phyloP scores from a whole-genome alignment of 2,329 filamentous ascomycete genomes.

The Penicillium paneum region DNA sequence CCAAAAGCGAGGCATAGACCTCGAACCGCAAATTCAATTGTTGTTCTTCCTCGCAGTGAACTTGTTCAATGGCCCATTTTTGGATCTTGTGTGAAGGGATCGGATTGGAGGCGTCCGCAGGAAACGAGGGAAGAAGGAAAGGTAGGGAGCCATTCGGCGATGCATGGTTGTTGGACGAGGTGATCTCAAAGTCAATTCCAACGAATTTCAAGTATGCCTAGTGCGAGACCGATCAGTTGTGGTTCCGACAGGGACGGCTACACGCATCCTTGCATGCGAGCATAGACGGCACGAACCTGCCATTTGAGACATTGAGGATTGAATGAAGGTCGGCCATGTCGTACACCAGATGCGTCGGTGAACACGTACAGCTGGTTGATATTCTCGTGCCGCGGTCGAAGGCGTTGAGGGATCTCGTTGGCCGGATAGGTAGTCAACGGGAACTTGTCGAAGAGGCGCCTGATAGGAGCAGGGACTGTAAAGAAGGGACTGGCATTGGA shows the following conservation, averaged over 20 bases:
- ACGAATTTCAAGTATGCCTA: conserved; percentile 81
- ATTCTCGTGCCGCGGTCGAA: conserved; percentile 42
- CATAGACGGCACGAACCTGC: conserved; percentile 63
- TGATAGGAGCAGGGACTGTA: conserved; percentile 65
- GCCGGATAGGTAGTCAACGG: conserved; percentile 72
- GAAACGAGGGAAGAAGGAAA: conserved; percentile 66
- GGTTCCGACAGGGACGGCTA: background rate
- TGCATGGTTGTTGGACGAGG: conserved; percentile 84
- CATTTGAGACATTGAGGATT: conserved; percentile 94
- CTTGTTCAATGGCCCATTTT: conserved; percentile 61
- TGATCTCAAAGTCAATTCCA: conserved; percentile 62
- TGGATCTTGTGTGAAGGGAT: conserved; percentile 65
- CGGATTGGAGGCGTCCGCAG: conserved; percentile 42
- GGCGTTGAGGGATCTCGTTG: conserved; percentile 69
- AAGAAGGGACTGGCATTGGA: conserved; percentile 34
- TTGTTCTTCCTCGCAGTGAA: conserved; percentile 47
- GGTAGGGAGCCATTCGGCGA: conserved; percentile 85
- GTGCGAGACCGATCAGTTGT: conserved; percentile 7
- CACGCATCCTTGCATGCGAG: background rate
- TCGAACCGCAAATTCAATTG: conserved; percentile 59
- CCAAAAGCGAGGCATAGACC: conserved; percentile 74
- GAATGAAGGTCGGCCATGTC: conserved; percentile 66
- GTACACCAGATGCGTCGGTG: conserved; percentile 61
- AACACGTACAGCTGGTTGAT: conserved; percentile 73
- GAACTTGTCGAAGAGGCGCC: conserved; percentile 78